Base-by-base conservation (phyloP, 169 alveolate species). In the Plasmodium fragile region DNA sequence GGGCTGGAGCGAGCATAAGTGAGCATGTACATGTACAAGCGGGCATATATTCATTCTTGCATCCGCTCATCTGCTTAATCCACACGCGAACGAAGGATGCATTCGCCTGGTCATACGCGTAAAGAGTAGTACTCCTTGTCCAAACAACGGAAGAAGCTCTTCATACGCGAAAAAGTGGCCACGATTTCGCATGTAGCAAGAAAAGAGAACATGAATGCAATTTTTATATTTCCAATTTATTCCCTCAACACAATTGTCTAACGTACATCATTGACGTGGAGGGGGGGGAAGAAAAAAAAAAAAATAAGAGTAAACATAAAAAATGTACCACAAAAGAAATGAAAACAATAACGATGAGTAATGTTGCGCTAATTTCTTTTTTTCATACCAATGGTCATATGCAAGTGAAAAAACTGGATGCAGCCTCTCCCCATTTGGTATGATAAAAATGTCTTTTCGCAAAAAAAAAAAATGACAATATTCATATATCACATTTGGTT, bases 361-460 rank as follows among this genome's bases (percentile, higher is more conserved):
- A 59, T 59, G 75, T 22, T 59, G 34, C 34, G 28, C n/a, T 18
- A 59, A 18, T 59, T 59, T 59, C n/a, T 59, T 45, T 52, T 49
- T 25, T 81, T 49, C 34, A 52, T 52, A 1, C 34, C 25, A 81
- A 49, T 49, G 18, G 18, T 16, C 18, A 49, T 49, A 53, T 49
- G 49, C 22, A 6, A 32, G 45, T 34, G 22, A 72, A 34, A 72
- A 59, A 65, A 36, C n/a, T 82, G 34, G 45, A 39, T 82, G 34
- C 16, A 34, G 55, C 55, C 39, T 83, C 55, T n/a, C 55, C 55
- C 55, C 3, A 36, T 32, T 25, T 25, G 45, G 81, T 34, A 18
- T 75, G 49, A 55, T 87, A 71, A 87, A 87, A 87, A 78, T 87
- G 93, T 87, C 93, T 87, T 87, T 41, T 87, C 65, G 36, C 41